Evolutionary conservation across 2,329 filamentous ascomycete genomes (phyloP), one percentile per base, ranked within the genome.

Genomic region (Aspergillus alliaceus): DNA sequence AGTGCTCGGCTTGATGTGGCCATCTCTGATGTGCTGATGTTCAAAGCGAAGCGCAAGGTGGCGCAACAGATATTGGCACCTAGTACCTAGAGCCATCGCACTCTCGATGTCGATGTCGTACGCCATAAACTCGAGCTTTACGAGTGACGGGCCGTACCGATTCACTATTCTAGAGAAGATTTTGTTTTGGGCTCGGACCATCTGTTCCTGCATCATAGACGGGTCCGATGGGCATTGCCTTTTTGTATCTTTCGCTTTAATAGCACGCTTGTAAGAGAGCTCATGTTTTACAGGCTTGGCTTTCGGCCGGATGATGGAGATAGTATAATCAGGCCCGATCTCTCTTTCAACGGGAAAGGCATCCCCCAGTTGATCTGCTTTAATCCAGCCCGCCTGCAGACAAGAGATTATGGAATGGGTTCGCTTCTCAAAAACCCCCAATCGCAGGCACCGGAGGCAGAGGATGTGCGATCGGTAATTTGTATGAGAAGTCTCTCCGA

Each of bases 1-100:
- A 31, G 68, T 67, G 7, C 55, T 64, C 6, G 66, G 63, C 34
- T 66, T 65, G 32, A 72, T 65, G 24, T 61, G 60, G 3, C 64
- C 61, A 34, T 73, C 70, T 35, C 72, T 66, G 31, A 75, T 65
- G 35, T 73, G 70, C 2, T 65, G 67, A 57, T 75, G 72, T 37
- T 68, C 68, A 54, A 74, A 73, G 24, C 70, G 69, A 48, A 75
- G 60, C 12, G 66, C 68, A n/a, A 75, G 64, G 56, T 72, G 64
- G 6, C 64, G 67, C 40, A 75, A 61, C 18, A 57, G 62, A 37
- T 60, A 32, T 37, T 61, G 55, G 50, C 69, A 70, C 14, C 53
- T 62, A 1, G 53, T 52, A 4, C 60, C 63, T n/a, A 71, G 35
- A 11, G 67, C 65, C 39, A 58, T 59, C n/a, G 72, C 66, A 12